Percentiles rank a stretch among this genome's conserved stretches.
phyloP scores from a whole-genome alignment of 139 green algal species.

The Closterium sp. region DNA sequence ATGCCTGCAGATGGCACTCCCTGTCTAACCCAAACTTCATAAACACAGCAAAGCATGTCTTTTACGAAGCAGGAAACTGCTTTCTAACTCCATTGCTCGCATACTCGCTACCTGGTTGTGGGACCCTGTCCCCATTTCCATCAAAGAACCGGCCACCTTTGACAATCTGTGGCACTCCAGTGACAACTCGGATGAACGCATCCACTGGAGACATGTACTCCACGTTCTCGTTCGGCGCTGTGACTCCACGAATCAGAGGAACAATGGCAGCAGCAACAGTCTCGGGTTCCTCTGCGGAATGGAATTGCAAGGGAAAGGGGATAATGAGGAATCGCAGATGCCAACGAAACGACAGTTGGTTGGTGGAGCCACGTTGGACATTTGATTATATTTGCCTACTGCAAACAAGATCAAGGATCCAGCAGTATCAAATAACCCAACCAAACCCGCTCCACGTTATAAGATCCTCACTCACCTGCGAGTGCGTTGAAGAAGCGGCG shows the following conservation, averaged over 20 bases:
- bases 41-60: not conserved
- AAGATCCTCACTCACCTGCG: conserved; percentile 26
- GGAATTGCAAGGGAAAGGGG: not conserved
- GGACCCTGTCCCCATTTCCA: conserved; percentile 45
- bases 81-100: not conserved
- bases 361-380: not conserved
- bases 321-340: not conserved
- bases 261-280: conserved; percentile 65
- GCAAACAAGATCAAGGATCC: not conserved
- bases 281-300: conserved; percentile 61
- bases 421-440: not conserved
- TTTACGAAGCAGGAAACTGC: not conserved
- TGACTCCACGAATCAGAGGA: conserved; percentile 55
- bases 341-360: not conserved
- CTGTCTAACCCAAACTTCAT: too few species aligned
- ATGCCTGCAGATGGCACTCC: too few species aligned
- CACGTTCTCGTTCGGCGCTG: conserved; percentile 49
- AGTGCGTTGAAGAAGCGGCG: conserved; percentile 71
- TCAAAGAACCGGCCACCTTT: conserved; percentile 69
- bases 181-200: conserved; percentile 51
- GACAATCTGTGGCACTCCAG: conserved; percentile 61
- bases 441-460: too few species aligned
- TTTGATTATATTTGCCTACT: not conserved
- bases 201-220: conserved; percentile 59
- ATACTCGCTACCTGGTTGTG: not conserved